Evolutionary conservation across 345 rosid species (phyloP), one percentile per base, ranked within the genome.

Genomic region (Gossypioides kirkii): DNA sequence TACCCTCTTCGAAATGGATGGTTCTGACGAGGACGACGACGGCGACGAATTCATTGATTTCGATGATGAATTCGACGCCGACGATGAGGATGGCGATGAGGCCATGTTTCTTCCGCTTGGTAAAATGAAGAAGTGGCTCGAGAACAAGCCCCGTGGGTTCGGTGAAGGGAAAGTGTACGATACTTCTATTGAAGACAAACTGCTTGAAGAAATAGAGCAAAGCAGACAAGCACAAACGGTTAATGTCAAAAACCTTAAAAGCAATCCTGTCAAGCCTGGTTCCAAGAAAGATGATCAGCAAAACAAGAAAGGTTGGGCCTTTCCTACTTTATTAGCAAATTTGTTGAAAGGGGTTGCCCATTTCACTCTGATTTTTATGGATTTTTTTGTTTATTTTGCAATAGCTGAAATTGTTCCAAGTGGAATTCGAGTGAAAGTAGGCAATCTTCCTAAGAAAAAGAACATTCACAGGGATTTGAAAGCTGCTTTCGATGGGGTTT

Each of bases 401-500:
- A 89, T 58, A 56, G 6, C 62, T 63, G 87, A 81, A 79, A 87
- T 59, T 38, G 72, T 75, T 76, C 81, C 84, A 20, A 79, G 71
- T 71, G 87, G 92, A 43, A 66, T 85, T 41, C 87, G 87, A 69
- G 95, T 94, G 41, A 86, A 82, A 47, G 77, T 92, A 56, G 28
- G 59, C 14, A 87, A 90, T 82, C 92, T 94, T 69, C 98, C 98
- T 1, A 94, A 85, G 97, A 94, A 94, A 82, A 94, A 85, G 91
- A 94, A 92, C 58, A 77, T 94, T 71, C 89, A 87, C 26, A 86
- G 96, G 76, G 97, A 94, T 88, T 84, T 94, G 63, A 81, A 85
- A 77, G 75, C 68, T 71, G 92, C 95, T 61, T 94, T 90, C 69
- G 74, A 86, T 77, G 95, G 80, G 42, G 85, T 87, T 26, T 78